Evolutionary conservation across 2,329 filamentous ascomycete species (phyloP).

Genomic region (Aspergillus caelatus): DNA sequence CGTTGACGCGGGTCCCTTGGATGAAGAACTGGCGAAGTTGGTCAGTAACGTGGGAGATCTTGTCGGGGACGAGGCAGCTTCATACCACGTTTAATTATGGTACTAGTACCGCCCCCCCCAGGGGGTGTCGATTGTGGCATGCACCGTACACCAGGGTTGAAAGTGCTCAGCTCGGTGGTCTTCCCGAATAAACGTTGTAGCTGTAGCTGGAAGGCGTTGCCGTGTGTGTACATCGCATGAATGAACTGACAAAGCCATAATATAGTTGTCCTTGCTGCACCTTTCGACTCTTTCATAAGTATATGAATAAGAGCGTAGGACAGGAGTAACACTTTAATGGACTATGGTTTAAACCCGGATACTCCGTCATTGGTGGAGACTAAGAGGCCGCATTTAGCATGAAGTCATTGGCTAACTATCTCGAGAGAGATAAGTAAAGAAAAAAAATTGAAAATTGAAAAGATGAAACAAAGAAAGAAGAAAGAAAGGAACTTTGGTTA

Average conservation of each 20-base stretch:
- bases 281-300: neutral
- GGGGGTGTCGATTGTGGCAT: neutral
- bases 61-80: neutral
- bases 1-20: constrained; percentile 44
- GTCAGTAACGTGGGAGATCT: neutral
- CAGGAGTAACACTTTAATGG: neutral
- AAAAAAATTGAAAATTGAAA: no score
- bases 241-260: neutral
- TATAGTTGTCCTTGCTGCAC: neutral
- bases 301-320: neutral
- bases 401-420: no score
- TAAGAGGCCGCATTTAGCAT: no score
- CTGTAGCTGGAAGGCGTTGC: neutral
- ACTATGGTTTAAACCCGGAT: neutral
- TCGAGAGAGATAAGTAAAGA: no score
- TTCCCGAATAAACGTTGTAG: neutral
- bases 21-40: constrained; percentile 40
- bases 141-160: neutral
- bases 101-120: neutral
- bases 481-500: no score
- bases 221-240: neutral
- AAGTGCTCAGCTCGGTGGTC: neutral
- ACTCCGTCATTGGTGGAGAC: no score
- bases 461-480: no score
- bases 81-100: neutral